phyloP scores from a whole-genome alignment of 306 rosid genomes.

The Delonix regia region DNA sequence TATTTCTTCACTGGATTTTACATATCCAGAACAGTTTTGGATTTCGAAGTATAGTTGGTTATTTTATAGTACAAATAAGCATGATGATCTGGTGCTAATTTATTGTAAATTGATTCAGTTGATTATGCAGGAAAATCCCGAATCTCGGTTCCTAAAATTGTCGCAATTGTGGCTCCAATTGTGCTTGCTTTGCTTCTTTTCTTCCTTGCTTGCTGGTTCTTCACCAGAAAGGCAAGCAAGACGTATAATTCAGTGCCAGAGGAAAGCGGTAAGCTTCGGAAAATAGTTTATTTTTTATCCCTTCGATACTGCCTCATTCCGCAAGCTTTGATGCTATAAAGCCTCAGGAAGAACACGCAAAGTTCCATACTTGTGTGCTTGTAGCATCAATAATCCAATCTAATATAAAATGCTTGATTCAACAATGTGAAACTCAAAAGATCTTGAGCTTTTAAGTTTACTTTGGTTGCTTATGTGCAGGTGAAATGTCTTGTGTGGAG shows the following conservation, averaged over 20 bases:
- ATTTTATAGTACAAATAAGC: neutral
- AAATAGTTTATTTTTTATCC: neutral
- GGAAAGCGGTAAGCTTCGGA: slow-evolving; percentile 27
- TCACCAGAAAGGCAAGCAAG: slow-evolving; percentile 9
- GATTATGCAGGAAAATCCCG: slow-evolving; percentile 32
- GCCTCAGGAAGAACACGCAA: neutral
- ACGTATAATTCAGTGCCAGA: neutral
- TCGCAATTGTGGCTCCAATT: slow-evolving; percentile 38
- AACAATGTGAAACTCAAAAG: neutral
- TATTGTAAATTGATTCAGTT: slow-evolving; percentile 6
- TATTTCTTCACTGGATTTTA: neutral
- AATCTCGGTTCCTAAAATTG: neutral
- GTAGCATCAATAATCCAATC: neutral
- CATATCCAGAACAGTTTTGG: too few relatives aligned
- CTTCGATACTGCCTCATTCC: neutral
- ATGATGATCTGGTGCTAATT: slow-evolving; percentile 3
- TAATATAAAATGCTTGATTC: neutral
- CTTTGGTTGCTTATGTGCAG: slow-evolving; percentile 17
- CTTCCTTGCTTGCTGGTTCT: slow-evolving; percentile 15
- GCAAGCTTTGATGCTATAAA: neutral
- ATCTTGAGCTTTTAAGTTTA: neutral
- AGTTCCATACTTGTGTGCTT: neutral
- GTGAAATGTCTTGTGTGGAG: slow-evolving; percentile 35
- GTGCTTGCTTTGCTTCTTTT: slow-evolving; percentile 12
- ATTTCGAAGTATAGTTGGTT: neutral